A percentile compares a stretch with the other conserved stretches of the same genome.
Evolutionary conservation across 129 eudicot genomes (phyloP).

Genomic region (Logfia minima): DNA sequence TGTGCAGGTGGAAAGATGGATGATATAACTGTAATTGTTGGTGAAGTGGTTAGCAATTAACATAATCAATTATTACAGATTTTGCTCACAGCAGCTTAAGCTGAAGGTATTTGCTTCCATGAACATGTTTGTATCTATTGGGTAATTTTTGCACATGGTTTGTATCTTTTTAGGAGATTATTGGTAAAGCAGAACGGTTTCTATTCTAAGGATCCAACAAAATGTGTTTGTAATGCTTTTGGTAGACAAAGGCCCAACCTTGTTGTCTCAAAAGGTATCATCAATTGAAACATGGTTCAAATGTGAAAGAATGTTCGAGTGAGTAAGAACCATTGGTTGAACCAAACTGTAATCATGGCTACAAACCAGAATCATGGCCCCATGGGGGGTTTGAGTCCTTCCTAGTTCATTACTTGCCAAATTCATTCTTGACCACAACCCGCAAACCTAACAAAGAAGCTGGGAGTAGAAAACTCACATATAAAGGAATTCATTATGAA

Average conservation of each 20-base stretch:
- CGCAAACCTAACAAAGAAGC: too few relatives aligned
- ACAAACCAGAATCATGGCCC: too few relatives aligned
- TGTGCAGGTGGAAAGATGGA: slow-evolving; percentile 91
- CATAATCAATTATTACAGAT: neutral
- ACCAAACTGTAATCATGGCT: too few relatives aligned
- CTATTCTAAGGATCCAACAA: too few relatives aligned
- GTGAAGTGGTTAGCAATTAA: slow-evolving; percentile 51
- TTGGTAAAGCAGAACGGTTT: neutral
- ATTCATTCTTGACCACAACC: too few relatives aligned
- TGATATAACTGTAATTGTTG: slow-evolving; percentile 88
- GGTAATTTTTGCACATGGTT: slow-evolving; percentile 6
- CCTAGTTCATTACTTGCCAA: too few relatives aligned
- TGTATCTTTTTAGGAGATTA: slow-evolving; percentile 14
- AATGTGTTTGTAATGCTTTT: neutral
- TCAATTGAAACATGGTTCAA: neutral
- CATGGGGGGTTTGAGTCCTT: too few relatives aligned
- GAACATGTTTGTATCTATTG: slow-evolving; percentile 15
- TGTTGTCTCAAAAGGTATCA: neutral
- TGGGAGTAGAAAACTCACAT: too few relatives aligned
- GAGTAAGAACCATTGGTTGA: too few relatives aligned
- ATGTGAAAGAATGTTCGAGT: neutral
- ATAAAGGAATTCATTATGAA: too few relatives aligned
- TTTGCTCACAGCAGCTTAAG: neutral
- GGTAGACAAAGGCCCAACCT: slow-evolving; percentile 39
- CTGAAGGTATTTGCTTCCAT: neutral